Evolutionary conservation across 1,284 basidiomycete species (phyloP).

Genomic region (Trichosporon coremiiforme): DNA sequence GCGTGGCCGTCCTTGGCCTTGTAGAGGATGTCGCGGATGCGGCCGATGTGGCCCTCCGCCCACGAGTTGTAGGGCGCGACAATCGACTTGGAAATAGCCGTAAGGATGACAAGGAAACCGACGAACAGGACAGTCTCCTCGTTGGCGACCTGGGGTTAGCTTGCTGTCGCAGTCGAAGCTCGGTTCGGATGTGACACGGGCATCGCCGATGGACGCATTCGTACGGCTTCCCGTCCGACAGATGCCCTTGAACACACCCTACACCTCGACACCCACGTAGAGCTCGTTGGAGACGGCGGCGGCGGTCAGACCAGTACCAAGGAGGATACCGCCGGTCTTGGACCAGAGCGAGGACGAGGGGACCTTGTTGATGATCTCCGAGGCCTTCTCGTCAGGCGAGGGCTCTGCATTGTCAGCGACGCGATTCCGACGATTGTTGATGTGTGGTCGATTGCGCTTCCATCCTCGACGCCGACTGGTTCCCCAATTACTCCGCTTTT

Average conservation of each 20-base stretch:
- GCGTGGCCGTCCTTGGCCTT: slow-evolving; percentile 86
- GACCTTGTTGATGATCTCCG: slow-evolving; percentile 86
- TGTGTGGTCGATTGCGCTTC: not conserved
- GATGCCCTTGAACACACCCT: no score
- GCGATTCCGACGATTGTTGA: not conserved
- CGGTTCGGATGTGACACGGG: no score
- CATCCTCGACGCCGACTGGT: slow-evolving; percentile 2
- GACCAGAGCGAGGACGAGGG: slow-evolving; percentile 90
- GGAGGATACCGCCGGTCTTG: slow-evolving; percentile 89
- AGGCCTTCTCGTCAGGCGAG: slow-evolving; percentile 83
- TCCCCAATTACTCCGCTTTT: slow-evolving; percentile 19
- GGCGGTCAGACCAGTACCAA: slow-evolving; percentile 86
- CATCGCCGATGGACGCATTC: no score
- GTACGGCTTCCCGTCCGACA: no score
- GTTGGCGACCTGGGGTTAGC: slow-evolving; percentile 67
- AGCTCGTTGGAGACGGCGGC: slow-evolving; percentile 96
- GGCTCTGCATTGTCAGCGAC: slow-evolving; percentile 42
- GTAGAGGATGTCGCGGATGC: slow-evolving; percentile 80
- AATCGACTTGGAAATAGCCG: slow-evolving; percentile 75
- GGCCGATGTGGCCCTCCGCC: slow-evolving; percentile 83
- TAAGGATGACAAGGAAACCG: slow-evolving; percentile 84
- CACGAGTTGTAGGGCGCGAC: slow-evolving; percentile 89
- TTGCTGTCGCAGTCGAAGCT: no score
- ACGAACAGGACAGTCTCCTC: slow-evolving; percentile 85
- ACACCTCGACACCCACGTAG: slow-evolving; percentile 62